Percentiles rank a stretch among this genome's conserved stretches.
Evolutionary conservation across 2,329 filamentous ascomycete genomes (phyloP).

Genomic region (Phyllosticta citrichinensis): DNA sequence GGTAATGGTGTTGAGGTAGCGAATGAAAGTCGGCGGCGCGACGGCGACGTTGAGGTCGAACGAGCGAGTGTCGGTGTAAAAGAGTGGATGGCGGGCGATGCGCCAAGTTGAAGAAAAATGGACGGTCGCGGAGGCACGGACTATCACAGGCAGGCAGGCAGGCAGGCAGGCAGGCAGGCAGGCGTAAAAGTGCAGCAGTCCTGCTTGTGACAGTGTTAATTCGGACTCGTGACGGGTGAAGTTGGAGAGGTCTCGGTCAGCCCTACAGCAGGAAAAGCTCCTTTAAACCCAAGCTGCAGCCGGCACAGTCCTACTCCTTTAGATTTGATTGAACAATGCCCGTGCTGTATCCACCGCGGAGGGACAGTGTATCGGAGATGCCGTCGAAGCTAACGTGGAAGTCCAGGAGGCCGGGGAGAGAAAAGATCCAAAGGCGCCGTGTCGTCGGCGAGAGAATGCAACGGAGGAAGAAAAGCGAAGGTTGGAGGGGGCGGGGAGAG

Average conservation of each 20-base stretch:
- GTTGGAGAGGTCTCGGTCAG: background rate
- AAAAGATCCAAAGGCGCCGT: background rate
- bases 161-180: background rate
- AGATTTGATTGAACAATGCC: conserved; percentile 7
- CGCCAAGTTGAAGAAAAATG: background rate
- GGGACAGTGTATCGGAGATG: conserved; percentile 3
- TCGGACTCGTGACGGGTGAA: background rate
- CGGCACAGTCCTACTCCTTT: conserved; percentile 4
- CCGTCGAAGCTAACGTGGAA: background rate
- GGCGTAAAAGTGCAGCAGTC: background rate
- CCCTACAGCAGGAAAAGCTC: background rate
- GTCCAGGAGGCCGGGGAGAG: background rate
- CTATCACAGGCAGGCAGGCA: background rate
- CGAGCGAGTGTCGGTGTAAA: conserved; percentile 5
- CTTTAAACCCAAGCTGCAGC: background rate
- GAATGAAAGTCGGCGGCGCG: background rate
- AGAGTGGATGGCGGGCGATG: background rate
- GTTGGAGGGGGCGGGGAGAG: background rate
- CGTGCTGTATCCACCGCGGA: conserved; percentile 10
- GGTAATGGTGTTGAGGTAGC: background rate
- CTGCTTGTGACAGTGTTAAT: background rate
- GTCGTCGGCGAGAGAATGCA: background rate
- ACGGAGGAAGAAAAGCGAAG: background rate
- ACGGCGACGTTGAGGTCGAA: background rate
- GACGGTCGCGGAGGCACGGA: background rate